Percentiles rank a stretch among this genome's conserved stretches.
These are phyloP conservation scores for Russula abietina DNA, from an alignment of 768 basidiomycete genomes.

Conservation along the genomic window DNA sequence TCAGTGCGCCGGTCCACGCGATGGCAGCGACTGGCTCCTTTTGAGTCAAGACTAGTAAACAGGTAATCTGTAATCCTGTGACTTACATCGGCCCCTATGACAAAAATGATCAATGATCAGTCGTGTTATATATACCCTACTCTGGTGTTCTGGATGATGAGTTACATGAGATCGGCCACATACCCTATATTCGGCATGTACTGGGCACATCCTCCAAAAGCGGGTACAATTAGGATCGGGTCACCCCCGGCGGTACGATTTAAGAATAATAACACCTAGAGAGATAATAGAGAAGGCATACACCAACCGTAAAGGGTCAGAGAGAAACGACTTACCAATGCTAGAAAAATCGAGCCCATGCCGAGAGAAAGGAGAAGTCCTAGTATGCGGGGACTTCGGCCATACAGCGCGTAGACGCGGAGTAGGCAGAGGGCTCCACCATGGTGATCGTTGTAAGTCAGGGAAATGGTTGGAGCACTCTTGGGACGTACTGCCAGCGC, in stretches of 20 bases:
- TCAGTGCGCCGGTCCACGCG: slow-evolving; percentile 8
- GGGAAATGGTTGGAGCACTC: too few relatives aligned
- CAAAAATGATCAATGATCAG: background rate
- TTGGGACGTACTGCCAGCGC: slow-evolving; percentile 1
- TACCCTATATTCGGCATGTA: slow-evolving; percentile 5
- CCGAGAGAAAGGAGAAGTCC: background rate
- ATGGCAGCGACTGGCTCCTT: slow-evolving; percentile 5
- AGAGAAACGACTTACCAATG: background rate
- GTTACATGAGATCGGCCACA: background rate
- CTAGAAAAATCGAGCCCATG: too few relatives aligned
- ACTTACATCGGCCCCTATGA: slow-evolving; percentile 10
- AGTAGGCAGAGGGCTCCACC: slow-evolving; percentile 1
- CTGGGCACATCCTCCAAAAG: slow-evolving; percentile 6
- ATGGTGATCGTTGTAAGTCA: background rate
- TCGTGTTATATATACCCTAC: background rate
- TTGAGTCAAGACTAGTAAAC: background rate
- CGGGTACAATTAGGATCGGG: background rate
- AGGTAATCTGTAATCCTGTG: background rate
- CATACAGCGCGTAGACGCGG: slow-evolving; percentile 13
- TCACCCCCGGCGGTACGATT: background rate
- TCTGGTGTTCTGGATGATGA: too few relatives aligned
- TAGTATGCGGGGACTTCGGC: slow-evolving; percentile 5
- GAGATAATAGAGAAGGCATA: background rate
- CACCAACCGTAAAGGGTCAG: background rate
- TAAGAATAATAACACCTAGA: background rate